Percentiles rank a stretch among this genome's conserved stretches.
Evolutionary conservation across 2,329 filamentous ascomycete genomes (phyloP).

Genomic region (Aaosphaeria pasadenensis): DNA sequence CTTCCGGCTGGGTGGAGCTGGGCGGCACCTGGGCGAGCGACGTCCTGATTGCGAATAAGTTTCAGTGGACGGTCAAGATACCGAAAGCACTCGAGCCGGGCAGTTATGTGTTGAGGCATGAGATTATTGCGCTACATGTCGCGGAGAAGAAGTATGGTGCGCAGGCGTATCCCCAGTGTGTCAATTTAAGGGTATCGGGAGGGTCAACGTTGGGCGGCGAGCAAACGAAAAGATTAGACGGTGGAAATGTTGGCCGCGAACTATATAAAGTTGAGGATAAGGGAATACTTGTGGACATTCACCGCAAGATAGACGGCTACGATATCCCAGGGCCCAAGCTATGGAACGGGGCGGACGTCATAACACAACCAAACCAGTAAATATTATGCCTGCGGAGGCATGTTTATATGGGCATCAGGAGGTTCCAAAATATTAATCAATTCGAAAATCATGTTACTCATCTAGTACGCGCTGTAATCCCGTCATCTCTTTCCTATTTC

Average conservation of each 20-base stretch:
- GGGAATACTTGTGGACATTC: constrained; percentile 41
- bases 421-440: too few species aligned
- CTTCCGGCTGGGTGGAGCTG: constrained; percentile 12
- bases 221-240: background rate
- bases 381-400: too few species aligned
- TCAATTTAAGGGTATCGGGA: constrained; percentile 41
- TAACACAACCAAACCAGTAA: constrained; percentile 2
- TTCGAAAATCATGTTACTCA: too few species aligned
- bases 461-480: too few species aligned
- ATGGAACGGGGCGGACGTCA: constrained; percentile 12
- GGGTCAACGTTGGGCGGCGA: constrained; percentile 22
- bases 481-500: too few species aligned
- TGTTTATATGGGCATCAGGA: too few species aligned
- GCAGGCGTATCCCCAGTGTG: constrained; percentile 52
- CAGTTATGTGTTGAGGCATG: constrained; percentile 53
- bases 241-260: constrained; percentile 47
- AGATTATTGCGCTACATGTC: constrained; percentile 49
- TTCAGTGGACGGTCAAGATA: constrained; percentile 44
- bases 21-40: constrained; percentile 31
- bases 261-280: constrained; percentile 42
- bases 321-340: constrained; percentile 39
- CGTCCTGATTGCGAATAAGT: constrained; percentile 41
- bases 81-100: constrained; percentile 42
- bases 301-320: constrained; percentile 31
- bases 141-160: constrained; percentile 44